Conservation (phyloP, 1,284 basidiomycete genomes). For the Trichosporon ovoides region DNA sequence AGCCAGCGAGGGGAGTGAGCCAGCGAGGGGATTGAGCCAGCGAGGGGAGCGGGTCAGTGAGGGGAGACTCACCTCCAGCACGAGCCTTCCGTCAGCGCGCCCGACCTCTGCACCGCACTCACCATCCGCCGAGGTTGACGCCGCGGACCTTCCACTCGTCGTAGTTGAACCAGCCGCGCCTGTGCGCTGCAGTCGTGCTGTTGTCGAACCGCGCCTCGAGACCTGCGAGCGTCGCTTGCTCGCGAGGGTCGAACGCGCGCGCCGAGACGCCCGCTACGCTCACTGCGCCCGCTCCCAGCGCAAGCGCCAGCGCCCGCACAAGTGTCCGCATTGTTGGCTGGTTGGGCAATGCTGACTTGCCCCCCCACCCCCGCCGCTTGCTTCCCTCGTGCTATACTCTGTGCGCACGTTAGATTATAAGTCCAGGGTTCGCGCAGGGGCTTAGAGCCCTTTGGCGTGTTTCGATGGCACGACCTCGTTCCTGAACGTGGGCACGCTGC, state of each 20-base stretch:
- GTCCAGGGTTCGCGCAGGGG: background rate
- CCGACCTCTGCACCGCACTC: constrained; percentile 13
- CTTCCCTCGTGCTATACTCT: too few relatives aligned
- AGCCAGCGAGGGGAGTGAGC: too few relatives aligned
- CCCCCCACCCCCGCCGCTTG: too few relatives aligned
- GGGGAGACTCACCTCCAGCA: constrained; percentile 32
- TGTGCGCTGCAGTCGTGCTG: background rate
- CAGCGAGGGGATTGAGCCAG: too few relatives aligned
- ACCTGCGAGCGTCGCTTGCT: background rate
- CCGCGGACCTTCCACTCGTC: constrained; percentile 41
- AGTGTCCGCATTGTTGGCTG: background rate
- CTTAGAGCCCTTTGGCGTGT: background rate
- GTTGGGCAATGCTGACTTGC: background rate
- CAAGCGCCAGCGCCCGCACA: background rate
- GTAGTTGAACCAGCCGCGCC: constrained; percentile 26
- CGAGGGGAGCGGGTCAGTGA: background rate
- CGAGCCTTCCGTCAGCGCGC: constrained; percentile 29
- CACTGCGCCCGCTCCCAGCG: background rate
- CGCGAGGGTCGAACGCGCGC: background rate
- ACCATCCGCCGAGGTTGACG: constrained; percentile 49
- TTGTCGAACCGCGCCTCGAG: background rate
- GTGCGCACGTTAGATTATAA: background rate
- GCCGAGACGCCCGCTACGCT: background rate
- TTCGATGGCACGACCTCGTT: too few relatives aligned
- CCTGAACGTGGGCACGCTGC: too few relatives aligned